phyloP scores from a whole-genome alignment of 371 early-diverging fungal species.

The Quaeritorhiza haematococci region DNA sequence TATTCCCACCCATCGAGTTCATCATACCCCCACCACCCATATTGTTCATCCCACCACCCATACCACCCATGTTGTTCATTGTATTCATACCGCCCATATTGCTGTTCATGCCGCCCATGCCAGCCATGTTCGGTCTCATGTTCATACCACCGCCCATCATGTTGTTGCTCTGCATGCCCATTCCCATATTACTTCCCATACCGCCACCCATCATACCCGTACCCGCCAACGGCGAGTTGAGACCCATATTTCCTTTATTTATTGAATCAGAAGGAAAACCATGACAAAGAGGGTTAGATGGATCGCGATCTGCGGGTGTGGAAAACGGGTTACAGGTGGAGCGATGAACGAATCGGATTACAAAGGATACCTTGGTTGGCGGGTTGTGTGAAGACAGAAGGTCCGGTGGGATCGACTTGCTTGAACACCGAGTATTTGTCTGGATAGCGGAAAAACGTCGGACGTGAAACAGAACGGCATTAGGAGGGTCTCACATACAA shows the following conservation, averaged over 20 bases:
- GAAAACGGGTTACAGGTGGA: not conserved
- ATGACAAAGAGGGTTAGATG: too few species aligned
- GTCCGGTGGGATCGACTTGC: slow-evolving; percentile 11
- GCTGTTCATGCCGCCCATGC: not conserved
- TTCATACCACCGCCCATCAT: not conserved
- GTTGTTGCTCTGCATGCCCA: not conserved
- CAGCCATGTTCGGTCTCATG: not conserved
- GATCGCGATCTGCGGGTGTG: not conserved
- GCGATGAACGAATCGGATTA: not conserved
- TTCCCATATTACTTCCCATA: not conserved
- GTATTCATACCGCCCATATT: slow-evolving; percentile 2
- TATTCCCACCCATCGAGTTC: too few species aligned
- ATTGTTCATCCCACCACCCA: too few species aligned
- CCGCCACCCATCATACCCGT: not conserved
- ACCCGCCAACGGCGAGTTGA: not conserved
- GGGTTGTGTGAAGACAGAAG: slow-evolving; percentile 15
- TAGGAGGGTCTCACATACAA: not conserved
- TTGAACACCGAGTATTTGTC: slow-evolving; percentile 22
- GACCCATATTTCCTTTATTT: not conserved
- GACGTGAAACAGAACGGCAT: not conserved
- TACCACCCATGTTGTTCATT: too few species aligned
- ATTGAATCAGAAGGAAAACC: not conserved
- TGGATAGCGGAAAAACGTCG: slow-evolving; percentile 3
- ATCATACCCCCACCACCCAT: too few species aligned
- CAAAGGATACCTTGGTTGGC: not conserved